Conservation (phyloP, 371 early-diverging fungal genomes). For the Circinella minor region DNA sequence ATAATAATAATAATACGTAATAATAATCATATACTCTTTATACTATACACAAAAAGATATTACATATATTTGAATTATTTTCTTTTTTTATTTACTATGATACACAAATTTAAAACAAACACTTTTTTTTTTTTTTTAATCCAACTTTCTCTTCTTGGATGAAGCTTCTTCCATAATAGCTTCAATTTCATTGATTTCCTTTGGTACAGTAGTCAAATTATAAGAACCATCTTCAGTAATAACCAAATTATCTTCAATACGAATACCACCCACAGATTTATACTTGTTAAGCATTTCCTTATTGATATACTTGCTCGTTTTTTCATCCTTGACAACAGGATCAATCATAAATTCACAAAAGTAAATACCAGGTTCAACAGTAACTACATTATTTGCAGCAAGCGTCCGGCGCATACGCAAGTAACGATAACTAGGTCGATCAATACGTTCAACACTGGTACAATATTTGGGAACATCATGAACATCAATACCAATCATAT, state of each 20-base stretch:
- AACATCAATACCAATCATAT: constrained; percentile 79
- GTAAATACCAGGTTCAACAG: constrained; percentile 92
- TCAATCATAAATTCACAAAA: constrained; percentile 66
- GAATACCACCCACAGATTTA: constrained; percentile 86
- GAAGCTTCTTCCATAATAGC: constrained; percentile 34
- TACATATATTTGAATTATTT: too few relatives aligned
- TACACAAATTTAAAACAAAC: not conserved
- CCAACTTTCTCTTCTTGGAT: constrained; percentile 11
- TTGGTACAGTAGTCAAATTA: constrained; percentile 80
- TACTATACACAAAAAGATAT: not conserved
- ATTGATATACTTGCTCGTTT: constrained; percentile 69
- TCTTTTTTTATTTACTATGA: not conserved
- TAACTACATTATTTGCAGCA: constrained; percentile 83
- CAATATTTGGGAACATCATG: constrained; percentile 94
- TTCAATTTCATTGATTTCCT: constrained; percentile 77
- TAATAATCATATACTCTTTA: not conserved
- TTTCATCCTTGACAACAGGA: constrained; percentile 59
- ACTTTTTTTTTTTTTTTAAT: not conserved
- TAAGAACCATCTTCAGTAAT: constrained; percentile 71
- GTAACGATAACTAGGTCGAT: constrained; percentile 83
- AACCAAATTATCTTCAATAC: constrained; percentile 91
- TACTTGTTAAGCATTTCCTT: constrained; percentile 72
- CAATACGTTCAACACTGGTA: constrained; percentile 74
- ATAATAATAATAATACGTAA: too few relatives aligned
- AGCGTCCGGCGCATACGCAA: constrained; percentile 87